Evolutionary conservation across 192 early-diverging fungal species (phyloP), one percentile per base, ranked within the genome.

Genomic region (Coemansia sp.): DNA sequence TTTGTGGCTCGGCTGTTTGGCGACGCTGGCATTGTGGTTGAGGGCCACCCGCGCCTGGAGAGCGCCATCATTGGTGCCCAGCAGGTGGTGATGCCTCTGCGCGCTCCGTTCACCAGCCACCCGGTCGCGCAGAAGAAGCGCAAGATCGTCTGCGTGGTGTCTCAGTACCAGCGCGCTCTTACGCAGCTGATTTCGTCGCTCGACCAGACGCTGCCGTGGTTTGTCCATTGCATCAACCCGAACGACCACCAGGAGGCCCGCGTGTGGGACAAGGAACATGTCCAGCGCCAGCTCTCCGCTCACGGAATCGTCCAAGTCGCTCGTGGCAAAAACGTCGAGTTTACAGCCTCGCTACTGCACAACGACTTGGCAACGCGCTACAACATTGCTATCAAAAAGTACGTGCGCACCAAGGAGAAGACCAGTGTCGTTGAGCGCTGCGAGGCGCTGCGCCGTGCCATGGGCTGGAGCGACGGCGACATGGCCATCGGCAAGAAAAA

Each of bases 311-410:
- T 84, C 26, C 82, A 89, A 27, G 70, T 96, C 24, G 84, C 85
- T 8, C 73, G 83, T 40, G 79, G 83, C 72, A 82, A 90, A 44
- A 76, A 85, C 8, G 71, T 82, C 8, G 81, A 89, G 53, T 95
- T 91, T 74, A 91, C 89, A 0, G 87, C 87, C 3, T 81, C 82
- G 10, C 81, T 90, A 53, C 67, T 84, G 34, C 91, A 93, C 64
- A 85, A 82, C 52, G 94, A 95, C 64, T 91, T 95, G 62, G 63
- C 87, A 15, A 82, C 88, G 8, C 83, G 93, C 9, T 98, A 91
- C 81, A 67, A 69, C 2, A 60, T 80, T 11, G 71, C 86, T 8
- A 53, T 89, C 22, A 74, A 80, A 63, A 81, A 81, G 62, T 81
- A 74, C 35, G 73, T 81, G 46, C 73, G 72, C 53, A 81, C 73